Evolutionary conservation across 805 yeast genomes (phyloP), one percentile per base, ranked within the genome.

Genomic region (Maudiozyma barnettii): DNA sequence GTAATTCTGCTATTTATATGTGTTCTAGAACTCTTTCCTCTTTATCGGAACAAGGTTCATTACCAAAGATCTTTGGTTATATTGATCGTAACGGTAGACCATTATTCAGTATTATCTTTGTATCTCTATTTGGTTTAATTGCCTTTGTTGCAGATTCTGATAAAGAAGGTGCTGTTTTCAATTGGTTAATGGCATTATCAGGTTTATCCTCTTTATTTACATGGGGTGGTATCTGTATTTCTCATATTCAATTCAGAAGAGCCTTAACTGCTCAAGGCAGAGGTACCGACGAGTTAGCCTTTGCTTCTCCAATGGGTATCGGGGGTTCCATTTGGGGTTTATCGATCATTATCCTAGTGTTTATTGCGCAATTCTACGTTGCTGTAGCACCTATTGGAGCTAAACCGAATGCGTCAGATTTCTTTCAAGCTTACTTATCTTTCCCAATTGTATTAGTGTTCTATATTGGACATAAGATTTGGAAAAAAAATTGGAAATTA

Each of bases 291-390:
- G 93, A 86, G 64, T 69, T 86, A 44, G 73, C 82, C 0, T 87
- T 77, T 66, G 72, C 70, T 41, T 75, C 95, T 4, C 82, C 79
- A 49, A 70, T 75, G 37, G 95, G 95, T 55, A 65, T 81, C 29
- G 67, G 61, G 54, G 95, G 95, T 43, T 81, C 95, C 0, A 63
- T 60, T 50, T 76, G 75, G 61, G 95, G 93, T 46, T 58, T 77
- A 16, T 49, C 66, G 22, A 66, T 88, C 59, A 80, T 80, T 61
- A 36, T 74, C 30, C 63, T 82, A 47, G 80, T 86, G 51, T 70
- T 88, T 50, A 68, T 77, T 48, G 86, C 89, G 29, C 90, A 84
- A 67, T 84, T 87, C 72, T 87, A 91, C 87, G 73, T 82, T 49
- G 90, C 93, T 6, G 67, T 84, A 39, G 85, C 73, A 73, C 95